These are phyloP conservation scores for Ceratocystis diversiconidia DNA, from an alignment of 2,329 filamentous ascomycete genomes.

Conservation along the genomic window DNA sequence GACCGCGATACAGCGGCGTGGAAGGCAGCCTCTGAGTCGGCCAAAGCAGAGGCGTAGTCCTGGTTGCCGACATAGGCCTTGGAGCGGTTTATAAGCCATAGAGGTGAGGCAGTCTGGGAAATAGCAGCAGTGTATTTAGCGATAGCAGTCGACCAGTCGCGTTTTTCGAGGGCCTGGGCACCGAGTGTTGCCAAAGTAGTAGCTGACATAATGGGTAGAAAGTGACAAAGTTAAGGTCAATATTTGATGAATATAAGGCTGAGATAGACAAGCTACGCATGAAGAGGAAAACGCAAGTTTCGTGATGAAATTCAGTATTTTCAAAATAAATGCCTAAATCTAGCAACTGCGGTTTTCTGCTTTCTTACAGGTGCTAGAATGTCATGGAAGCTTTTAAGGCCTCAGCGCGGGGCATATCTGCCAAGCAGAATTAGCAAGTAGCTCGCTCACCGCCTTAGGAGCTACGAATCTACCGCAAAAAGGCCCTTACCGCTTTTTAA, in stretches of 20 bases:
- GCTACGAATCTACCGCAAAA: not conserved
- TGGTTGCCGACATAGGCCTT: slow-evolving; percentile 57
- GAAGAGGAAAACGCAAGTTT: not conserved
- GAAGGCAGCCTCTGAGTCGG: slow-evolving; percentile 54
- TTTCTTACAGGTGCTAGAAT: not conserved
- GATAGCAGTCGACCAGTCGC: slow-evolving; percentile 55
- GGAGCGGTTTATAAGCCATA: slow-evolving; percentile 71
- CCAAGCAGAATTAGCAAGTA: slow-evolving; percentile 4
- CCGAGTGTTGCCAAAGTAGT: slow-evolving; percentile 43
- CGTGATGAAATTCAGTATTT: not conserved
- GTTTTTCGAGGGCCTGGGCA: slow-evolving; percentile 46
- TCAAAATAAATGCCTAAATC: not conserved
- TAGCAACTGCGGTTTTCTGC: not conserved
- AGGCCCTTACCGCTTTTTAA: not conserved
- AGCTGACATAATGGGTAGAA: slow-evolving; percentile 27
- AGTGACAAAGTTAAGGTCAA: not conserved
- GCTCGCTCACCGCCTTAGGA: slow-evolving; percentile 8
- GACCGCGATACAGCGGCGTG: slow-evolving; percentile 50
- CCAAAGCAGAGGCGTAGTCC: slow-evolving; percentile 49
- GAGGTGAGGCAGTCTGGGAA: slow-evolving; percentile 49
- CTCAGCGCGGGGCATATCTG: slow-evolving; percentile 11
- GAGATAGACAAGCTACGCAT: not conserved
- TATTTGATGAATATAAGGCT: not conserved
- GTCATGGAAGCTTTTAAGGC: not conserved
- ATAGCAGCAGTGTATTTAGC: slow-evolving; percentile 54